These are phyloP conservation scores for Cyathus striatus DNA, from an alignment of 768 basidiomycete species.

Conservation along the genomic window DNA sequence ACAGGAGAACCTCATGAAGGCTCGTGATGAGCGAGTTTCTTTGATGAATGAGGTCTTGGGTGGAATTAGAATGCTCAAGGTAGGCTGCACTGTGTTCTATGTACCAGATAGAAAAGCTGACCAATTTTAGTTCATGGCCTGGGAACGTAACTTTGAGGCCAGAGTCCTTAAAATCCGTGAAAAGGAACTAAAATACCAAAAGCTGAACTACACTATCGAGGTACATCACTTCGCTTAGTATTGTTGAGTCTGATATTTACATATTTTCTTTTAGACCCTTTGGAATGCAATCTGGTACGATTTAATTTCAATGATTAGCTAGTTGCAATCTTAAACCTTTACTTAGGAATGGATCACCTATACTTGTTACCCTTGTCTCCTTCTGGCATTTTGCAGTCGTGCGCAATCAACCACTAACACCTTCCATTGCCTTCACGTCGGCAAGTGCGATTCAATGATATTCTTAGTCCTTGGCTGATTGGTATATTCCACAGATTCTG, in stretches of 20 bases:
- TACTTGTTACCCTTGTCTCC: slow-evolving; percentile 54
- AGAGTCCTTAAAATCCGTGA: slow-evolving; percentile 68
- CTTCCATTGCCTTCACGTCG: slow-evolving; percentile 80
- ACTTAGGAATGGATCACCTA: slow-evolving; percentile 56
- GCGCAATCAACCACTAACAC: slow-evolving; percentile 63
- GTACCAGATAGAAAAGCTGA: not conserved
- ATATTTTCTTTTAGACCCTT: slow-evolving; percentile 22
- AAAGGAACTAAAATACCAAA: slow-evolving; percentile 81
- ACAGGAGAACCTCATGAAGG: slow-evolving; percentile 88
- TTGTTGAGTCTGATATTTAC: not conserved
- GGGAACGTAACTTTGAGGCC: slow-evolving; percentile 86
- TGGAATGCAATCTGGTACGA: slow-evolving; percentile 45
- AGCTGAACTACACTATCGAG: slow-evolving; percentile 84
- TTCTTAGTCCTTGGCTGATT: not conserved
- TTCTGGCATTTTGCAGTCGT: slow-evolving; percentile 75
- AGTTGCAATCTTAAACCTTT: not conserved
- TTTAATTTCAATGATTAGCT: not conserved
- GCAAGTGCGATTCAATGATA: slow-evolving; percentile 27
- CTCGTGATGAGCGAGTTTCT: slow-evolving; percentile 83
- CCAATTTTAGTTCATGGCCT: slow-evolving; percentile 75
- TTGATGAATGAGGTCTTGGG: slow-evolving; percentile 89
- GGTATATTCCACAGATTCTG: slow-evolving; percentile 11
- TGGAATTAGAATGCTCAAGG: slow-evolving; percentile 87
- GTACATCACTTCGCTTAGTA: slow-evolving; percentile 21
- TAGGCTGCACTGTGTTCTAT: slow-evolving; percentile 9